Evolutionary conservation across 2,329 filamentous ascomycete species (phyloP), one percentile per base, ranked within the genome.

Genomic region (Diaporthe longicolla): DNA sequence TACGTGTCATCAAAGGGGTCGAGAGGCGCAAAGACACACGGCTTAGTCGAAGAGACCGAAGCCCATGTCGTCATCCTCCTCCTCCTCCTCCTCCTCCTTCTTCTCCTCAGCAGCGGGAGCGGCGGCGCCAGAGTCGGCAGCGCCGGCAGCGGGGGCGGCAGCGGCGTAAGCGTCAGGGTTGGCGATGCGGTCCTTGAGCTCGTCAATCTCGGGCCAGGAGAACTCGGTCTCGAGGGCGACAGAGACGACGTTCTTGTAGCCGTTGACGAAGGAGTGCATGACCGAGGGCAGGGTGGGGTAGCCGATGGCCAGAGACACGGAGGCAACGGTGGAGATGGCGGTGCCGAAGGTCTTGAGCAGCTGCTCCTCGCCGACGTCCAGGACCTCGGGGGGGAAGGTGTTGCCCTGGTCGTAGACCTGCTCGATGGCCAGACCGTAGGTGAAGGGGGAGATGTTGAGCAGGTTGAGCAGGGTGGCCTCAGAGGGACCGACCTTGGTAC

Each of bases 381-480:
- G 91, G 79, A 99, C 94, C 77, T 86, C 87, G 78, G 95, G 87
- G 78, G 91, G 89, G 92, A 99, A 99, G 81, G 91, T 92, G 91
- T 99, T 97, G 83, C 97, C 97, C 83, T 96, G 89, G 89, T 99
- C 95, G 91, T 99, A 99, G 87, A 99, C 95, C 91, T 98, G 96
- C 78, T 91, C 80, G 82, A 99, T 93, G 85, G 93, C 94, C 94
- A 99, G 97, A 90, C 97, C 97, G 89, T 98, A 99, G 85, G 95
- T 98, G 92, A 98, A 98, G 86, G 95, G 95, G 80, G 97, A 98
- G 91, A 99, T 99, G 93, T 98, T 98, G 85, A 99, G 89, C 96
- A 99, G 94, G 94, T 99, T 99, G 83, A 99, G 93, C 80, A 99
- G 92, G 84, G 96, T 98, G 80, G 97, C 97, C 91, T 99, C 97